phyloP scores from a whole-genome alignment of 805 yeast species.

The Cyberlindnera americana region DNA sequence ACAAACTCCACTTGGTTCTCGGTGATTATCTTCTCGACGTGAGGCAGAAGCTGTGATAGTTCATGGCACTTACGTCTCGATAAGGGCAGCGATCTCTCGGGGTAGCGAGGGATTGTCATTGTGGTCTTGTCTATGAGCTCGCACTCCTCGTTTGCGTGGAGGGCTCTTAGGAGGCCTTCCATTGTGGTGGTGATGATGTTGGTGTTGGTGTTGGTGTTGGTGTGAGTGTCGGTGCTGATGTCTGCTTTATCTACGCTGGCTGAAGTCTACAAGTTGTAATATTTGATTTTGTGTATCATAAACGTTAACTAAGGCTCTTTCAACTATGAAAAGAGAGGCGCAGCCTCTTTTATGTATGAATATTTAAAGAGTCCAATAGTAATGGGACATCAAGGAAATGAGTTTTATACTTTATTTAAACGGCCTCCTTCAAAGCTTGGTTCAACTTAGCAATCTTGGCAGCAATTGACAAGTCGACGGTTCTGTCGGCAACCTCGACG shows the following conservation, averaged over 20 bases:
- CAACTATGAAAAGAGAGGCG: too few species aligned
- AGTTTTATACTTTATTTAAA: too few species aligned
- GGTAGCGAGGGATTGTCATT: not conserved
- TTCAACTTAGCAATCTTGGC: constrained; percentile 84
- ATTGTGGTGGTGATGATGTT: too few species aligned
- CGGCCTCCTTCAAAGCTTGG: constrained; percentile 80
- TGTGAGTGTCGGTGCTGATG: not conserved
- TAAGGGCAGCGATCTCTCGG: constrained; percentile 1
- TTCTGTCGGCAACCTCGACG: constrained; percentile 94
- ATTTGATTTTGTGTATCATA: too few species aligned
- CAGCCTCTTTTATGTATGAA: too few species aligned
- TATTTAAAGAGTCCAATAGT: too few species aligned
- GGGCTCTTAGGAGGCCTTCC: too few species aligned
- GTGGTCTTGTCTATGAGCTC: not conserved
- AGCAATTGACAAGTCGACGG: constrained; percentile 88
- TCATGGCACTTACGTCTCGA: constrained; percentile 18
- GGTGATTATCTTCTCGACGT: not conserved
- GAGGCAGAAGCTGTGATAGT: constrained; percentile 6
- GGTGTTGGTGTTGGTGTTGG: not conserved
- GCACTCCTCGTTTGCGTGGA: too few species aligned
- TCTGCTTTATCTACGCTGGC: too few species aligned
- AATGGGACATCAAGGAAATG: too few species aligned
- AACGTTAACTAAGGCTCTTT: too few species aligned
- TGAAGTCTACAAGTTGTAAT: too few species aligned
- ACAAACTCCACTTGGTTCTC: constrained; percentile 10